Evolutionary conservation across 2,329 filamentous ascomycete genomes (phyloP).

Genomic region (Fusarium armeniacum): DNA sequence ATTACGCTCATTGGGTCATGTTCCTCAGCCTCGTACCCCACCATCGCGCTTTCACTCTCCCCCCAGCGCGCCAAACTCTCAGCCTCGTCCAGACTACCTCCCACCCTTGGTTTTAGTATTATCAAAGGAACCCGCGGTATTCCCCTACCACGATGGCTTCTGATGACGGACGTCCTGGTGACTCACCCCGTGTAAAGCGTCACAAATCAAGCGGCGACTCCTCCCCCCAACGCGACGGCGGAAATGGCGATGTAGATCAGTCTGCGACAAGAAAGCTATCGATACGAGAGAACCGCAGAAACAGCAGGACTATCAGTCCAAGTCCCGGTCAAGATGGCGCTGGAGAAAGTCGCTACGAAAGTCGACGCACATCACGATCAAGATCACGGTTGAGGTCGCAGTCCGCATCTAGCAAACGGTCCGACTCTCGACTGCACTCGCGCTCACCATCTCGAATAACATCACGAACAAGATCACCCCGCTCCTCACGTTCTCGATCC

Average conservation of each 20-base stretch:
- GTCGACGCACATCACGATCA: slow-evolving; percentile 52
- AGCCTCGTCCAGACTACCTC: slow-evolving; percentile 43
- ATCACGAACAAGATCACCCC: slow-evolving; percentile 51
- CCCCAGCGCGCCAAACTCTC: slow-evolving; percentile 17
- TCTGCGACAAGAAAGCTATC: slow-evolving; percentile 37
- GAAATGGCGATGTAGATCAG: slow-evolving; percentile 25
- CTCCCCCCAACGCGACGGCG: slow-evolving; percentile 43
- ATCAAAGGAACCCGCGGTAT: slow-evolving; percentile 20
- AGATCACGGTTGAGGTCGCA: slow-evolving; percentile 53
- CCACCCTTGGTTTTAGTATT: slow-evolving; percentile 26
- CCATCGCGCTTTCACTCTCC: slow-evolving; percentile 22
- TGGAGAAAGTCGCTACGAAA: slow-evolving; percentile 49
- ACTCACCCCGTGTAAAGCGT: slow-evolving; percentile 52
- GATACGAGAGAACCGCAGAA: slow-evolving; percentile 37
- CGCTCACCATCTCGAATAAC: slow-evolving; percentile 53
- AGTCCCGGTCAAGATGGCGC: slow-evolving; percentile 45
- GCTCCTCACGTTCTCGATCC: slow-evolving; percentile 52
- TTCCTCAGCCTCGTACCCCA: slow-evolving; percentile 41
- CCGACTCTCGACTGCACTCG: slow-evolving; percentile 54
- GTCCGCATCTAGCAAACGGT: slow-evolving; percentile 57
- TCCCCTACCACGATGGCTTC: slow-evolving; percentile 49
- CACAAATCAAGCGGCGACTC: slow-evolving; percentile 53
- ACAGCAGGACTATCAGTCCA: slow-evolving; percentile 46
- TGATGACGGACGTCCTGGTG: slow-evolving; percentile 46
- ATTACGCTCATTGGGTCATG: slow-evolving; percentile 17